These are phyloP conservation scores for Sarocladium brachiariae DNA, from an alignment of 2,329 filamentous ascomycete genomes.

Conservation along the genomic window DNA sequence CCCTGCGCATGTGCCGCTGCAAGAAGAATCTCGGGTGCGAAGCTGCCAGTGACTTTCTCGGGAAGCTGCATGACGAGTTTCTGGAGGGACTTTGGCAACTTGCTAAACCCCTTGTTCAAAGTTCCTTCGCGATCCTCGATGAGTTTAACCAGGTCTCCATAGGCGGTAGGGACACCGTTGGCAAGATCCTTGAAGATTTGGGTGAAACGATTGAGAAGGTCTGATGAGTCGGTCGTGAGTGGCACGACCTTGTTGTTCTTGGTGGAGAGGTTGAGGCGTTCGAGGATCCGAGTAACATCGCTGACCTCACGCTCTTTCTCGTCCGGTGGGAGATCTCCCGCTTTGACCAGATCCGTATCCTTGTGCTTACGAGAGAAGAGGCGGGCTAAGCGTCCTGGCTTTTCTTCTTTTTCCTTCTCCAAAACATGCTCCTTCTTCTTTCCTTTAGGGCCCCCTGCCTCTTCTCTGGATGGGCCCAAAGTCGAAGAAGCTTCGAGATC, in stretches of 20 bases:
- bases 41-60: constrained; percentile 65
- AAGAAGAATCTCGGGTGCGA: constrained; percentile 78
- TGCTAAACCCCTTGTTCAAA: constrained; percentile 53
- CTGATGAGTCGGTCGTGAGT: constrained; percentile 75
- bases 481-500: constrained; percentile 22
- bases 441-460: constrained; percentile 21
- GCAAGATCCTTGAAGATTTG: constrained; percentile 86
- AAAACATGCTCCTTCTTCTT: constrained; percentile 24
- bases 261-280: constrained; percentile 69
- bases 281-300: constrained; percentile 54
- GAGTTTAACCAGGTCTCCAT: constrained; percentile 69
- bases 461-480: constrained; percentile 13
- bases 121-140: constrained; percentile 55
- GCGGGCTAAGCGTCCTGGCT: constrained; percentile 27
- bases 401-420: constrained; percentile 21
- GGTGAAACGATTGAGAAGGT: constrained; percentile 77
- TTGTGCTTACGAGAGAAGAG: constrained; percentile 33
- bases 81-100: constrained; percentile 72
- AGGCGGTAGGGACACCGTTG: constrained; percentile 89
- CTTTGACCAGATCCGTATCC: constrained; percentile 27
- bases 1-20: constrained; percentile 70
- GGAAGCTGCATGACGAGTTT: constrained; percentile 82
- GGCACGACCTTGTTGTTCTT: constrained; percentile 82
- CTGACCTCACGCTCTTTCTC: constrained; percentile 23
- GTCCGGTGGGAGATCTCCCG: constrained; percentile 10